A percentile compares a stretch with the other conserved stretches of the same genome.
Evolutionary conservation across 208 protist genomes (phyloP).

Genomic region (Strigomonas galati): DNA sequence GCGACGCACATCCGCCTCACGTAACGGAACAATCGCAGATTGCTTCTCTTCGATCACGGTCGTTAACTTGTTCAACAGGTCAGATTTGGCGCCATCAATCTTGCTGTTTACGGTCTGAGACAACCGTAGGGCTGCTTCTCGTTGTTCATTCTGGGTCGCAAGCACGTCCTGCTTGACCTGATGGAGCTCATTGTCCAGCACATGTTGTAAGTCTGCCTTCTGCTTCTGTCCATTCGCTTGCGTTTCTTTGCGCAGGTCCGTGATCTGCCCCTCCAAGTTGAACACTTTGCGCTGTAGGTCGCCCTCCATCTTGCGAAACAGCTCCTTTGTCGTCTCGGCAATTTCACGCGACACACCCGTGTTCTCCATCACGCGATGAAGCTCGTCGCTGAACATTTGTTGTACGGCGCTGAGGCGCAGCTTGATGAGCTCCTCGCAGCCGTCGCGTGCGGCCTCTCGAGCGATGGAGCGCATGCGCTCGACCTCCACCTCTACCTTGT

Average conservation of each 20-base stretch:
- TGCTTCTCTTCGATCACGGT: background rate
- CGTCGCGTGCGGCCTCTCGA: conserved; percentile 63
- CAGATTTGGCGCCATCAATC: background rate
- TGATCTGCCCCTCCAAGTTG: conserved; percentile 9
- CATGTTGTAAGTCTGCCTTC: conserved; percentile 1
- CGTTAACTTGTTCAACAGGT: background rate
- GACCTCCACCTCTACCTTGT: conserved; percentile 54
- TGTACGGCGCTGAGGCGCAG: conserved; percentile 49
- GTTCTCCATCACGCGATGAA: conserved; percentile 46
- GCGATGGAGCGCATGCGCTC: conserved; percentile 69
- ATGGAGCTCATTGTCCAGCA: conserved; percentile 6
- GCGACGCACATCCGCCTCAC: conserved; percentile 18
- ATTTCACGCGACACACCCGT: conserved; percentile 41
- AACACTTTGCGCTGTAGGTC: conserved; percentile 19
- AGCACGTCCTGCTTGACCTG: conserved; percentile 14
- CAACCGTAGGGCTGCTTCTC: conserved; percentile 13
- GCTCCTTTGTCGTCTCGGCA: conserved; percentile 20
- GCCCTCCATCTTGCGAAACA: conserved; percentile 25
- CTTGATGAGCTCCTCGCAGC: conserved; percentile 57
- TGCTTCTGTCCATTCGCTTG: background rate
- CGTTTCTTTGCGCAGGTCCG: conserved; percentile 6
- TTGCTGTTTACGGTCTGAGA: conserved; percentile 7
- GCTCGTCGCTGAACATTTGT: conserved; percentile 39
- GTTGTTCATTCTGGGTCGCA: conserved; percentile 16
- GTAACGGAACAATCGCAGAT: background rate